A percentile compares a stretch with the other conserved stretches of the same genome.
These are phyloP conservation scores for Penicillium sp. DNA, from an alignment of 2,329 filamentous ascomycete genomes.

Conservation along the genomic window DNA sequence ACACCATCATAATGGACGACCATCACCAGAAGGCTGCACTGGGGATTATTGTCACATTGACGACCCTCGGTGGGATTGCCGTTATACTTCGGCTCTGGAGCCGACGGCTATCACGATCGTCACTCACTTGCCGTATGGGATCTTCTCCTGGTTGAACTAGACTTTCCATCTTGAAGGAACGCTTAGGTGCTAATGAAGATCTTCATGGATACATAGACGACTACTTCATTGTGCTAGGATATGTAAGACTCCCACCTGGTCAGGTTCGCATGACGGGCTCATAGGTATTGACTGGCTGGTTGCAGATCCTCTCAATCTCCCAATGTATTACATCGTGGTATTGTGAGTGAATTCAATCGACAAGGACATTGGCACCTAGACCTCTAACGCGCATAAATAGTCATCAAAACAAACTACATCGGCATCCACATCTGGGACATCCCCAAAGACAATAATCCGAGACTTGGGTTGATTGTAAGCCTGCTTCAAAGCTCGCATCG, in stretches of 20 bases:
- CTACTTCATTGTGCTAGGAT: conserved; percentile 23
- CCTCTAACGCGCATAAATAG: conserved; percentile 8
- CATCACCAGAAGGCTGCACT: conserved; percentile 24
- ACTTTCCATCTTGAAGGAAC: not conserved
- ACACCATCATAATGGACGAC: conserved; percentile 20
- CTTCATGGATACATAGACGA: conserved; percentile 23
- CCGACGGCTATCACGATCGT: conserved; percentile 22
- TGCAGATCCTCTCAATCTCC: conserved; percentile 20
- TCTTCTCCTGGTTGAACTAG: not conserved
- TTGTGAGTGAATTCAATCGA: conserved; percentile 18
- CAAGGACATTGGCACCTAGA: not conserved
- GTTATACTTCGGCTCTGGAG: conserved; percentile 28
- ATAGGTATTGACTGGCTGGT: not conserved
- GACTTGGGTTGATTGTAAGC: conserved; percentile 18
- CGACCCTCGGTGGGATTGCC: conserved; percentile 23
- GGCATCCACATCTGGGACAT: conserved; percentile 27
- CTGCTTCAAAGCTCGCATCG: not conserved
- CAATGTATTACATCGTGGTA: conserved; percentile 27
- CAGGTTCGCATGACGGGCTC: not conserved
- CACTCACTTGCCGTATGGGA: conserved; percentile 21
- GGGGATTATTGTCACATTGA: conserved; percentile 25
- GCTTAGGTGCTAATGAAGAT: not conserved
- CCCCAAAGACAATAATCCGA: conserved; percentile 17
- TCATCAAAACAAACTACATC: conserved; percentile 27
- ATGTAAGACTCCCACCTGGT: conserved; percentile 16